Evolutionary conservation across 2,329 filamentous ascomycete genomes (phyloP).

Genomic region (Fusarium transvaalense): DNA sequence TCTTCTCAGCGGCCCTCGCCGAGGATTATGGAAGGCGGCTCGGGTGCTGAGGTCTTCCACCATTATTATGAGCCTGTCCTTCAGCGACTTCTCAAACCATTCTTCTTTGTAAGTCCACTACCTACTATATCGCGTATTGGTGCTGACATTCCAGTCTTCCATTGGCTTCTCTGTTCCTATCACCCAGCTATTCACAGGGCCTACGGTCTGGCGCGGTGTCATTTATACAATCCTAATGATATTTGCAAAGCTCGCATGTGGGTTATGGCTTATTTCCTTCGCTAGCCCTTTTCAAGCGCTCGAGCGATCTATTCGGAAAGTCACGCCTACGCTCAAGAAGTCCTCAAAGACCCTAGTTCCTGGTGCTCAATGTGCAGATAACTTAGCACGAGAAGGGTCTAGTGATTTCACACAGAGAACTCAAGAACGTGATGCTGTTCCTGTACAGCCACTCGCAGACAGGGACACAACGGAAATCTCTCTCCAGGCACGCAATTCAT

Average conservation of each 20-base stretch:
- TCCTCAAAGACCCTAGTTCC: slow-evolving; percentile 7
- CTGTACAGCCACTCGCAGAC: background rate
- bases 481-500: slow-evolving; percentile 11
- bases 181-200: slow-evolving; percentile 72
- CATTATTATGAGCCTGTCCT: slow-evolving; percentile 54
- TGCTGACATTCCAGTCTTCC: slow-evolving; percentile 56
- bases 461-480: background rate
- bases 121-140: fast-evolving
- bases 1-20: background rate
- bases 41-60: slow-evolving; percentile 28
- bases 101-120: slow-evolving; percentile 73
- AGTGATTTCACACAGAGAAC: background rate
- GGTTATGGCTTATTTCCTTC: slow-evolving; percentile 65
- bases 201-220: slow-evolving; percentile 77
- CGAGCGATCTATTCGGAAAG: background rate
- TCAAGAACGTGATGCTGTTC: background rate
- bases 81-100: slow-evolving; percentile 71
- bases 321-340: background rate
- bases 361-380: slow-evolving; percentile 32
- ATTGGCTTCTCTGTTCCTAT: slow-evolving; percentile 86
- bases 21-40: background rate
- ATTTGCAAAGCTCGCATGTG: slow-evolving; percentile 70
- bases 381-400: background rate
- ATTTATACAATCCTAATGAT: slow-evolving; percentile 80
- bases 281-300: slow-evolving; percentile 7